Conservation (phyloP, 1,284 basidiomycete genomes). For the Cryptococcus jaspeensis region DNA sequence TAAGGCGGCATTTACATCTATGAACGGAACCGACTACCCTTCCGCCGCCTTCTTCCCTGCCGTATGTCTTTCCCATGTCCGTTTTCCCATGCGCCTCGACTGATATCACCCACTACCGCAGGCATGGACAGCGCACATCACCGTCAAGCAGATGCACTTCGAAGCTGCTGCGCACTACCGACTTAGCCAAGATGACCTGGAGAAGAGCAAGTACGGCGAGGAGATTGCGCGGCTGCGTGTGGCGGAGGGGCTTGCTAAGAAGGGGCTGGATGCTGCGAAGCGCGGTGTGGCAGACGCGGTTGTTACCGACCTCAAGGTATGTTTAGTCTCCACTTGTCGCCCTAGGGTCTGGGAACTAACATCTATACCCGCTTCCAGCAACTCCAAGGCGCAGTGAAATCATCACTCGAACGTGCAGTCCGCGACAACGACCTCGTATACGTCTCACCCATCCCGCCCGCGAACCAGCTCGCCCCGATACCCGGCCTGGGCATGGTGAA, state of each 20-base stretch:
- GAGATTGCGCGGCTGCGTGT: constrained; percentile 73
- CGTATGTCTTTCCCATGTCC: constrained; percentile 20
- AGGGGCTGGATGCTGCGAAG: constrained; percentile 69
- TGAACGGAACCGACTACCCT: constrained; percentile 57
- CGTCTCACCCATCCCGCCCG: constrained; percentile 77
- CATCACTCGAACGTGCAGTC: constrained; percentile 63
- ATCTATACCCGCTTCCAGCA: constrained; percentile 57
- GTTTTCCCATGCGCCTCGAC: neutral
- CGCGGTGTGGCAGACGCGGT: constrained; percentile 65
- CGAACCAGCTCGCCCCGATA: constrained; percentile 67
- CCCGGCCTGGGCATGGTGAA: constrained; percentile 69
- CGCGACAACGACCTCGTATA: constrained; percentile 97
- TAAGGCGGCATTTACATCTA: constrained; percentile 57
- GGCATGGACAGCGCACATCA: constrained; percentile 79
- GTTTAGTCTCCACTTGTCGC: constrained; percentile 5
- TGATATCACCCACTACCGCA: constrained; percentile 40
- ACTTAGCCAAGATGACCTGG: constrained; percentile 87
- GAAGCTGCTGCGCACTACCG: constrained; percentile 85
- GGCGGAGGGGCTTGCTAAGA: constrained; percentile 68
- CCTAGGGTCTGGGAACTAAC: neutral
- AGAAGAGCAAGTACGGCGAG: constrained; percentile 76
- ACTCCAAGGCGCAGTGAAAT: constrained; percentile 64
- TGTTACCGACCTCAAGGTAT: constrained; percentile 72
- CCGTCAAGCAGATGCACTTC: constrained; percentile 83
- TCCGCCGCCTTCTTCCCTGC: constrained; percentile 48